These are phyloP conservation scores for Pistacia vera DNA, from an alignment of 345 rosid genomes.

Conservation along the genomic window DNA sequence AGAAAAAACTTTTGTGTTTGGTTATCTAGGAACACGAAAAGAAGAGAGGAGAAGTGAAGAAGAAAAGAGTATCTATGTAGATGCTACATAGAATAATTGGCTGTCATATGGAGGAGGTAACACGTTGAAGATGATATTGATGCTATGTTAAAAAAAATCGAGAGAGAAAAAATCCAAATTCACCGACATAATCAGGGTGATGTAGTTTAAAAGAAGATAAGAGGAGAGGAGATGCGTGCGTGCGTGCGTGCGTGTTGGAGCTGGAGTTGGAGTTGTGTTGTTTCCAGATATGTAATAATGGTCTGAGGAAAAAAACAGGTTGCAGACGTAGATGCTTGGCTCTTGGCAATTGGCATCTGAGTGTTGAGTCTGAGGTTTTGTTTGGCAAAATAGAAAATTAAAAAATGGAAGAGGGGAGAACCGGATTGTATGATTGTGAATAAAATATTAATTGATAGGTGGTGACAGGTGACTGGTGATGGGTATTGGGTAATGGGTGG, in stretches of 20 bases:
- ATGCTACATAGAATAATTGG: conserved; percentile 10
- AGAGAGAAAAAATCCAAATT: conserved; percentile 48
- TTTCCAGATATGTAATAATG: conserved; percentile 6
- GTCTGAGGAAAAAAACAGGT: neutral
- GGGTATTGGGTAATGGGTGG: conserved; percentile 8
- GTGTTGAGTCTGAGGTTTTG: neutral
- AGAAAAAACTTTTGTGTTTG: too few relatives aligned
- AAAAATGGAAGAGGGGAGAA: neutral
- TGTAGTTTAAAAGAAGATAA: conserved; percentile 13
- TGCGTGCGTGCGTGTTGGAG: conserved; percentile 4
- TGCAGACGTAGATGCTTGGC: conserved; percentile 19
- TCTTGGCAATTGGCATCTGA: neutral
- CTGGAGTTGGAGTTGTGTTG: neutral
- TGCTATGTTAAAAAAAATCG: too few relatives aligned
- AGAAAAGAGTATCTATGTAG: neutral
- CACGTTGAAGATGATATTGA: neutral
- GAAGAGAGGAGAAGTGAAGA: conserved; percentile 11
- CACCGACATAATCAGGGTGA: conserved; percentile 72
- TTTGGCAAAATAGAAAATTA: neutral
- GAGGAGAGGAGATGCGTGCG: neutral
- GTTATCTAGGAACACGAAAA: neutral
- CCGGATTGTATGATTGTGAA: neutral
- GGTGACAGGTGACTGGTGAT: neutral
- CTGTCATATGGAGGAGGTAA: conserved; percentile 22
- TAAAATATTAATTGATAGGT: neutral